Evolutionary conservation across 805 yeast genomes (phyloP).

Genomic region (Teunomyces panamensis): DNA sequence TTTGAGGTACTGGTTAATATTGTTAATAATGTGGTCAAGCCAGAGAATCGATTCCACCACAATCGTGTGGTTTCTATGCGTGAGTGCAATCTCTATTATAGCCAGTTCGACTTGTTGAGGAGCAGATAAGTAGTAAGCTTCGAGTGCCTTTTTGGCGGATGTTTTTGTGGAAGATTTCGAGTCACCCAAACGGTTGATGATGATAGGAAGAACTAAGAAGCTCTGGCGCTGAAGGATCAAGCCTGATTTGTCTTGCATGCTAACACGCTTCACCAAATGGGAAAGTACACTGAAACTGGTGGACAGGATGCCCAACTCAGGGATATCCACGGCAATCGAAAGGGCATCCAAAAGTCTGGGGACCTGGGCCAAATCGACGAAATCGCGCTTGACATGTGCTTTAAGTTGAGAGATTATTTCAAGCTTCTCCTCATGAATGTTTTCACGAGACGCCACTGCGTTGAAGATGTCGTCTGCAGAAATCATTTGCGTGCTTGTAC

Average conservation of each 20-base stretch:
- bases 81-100: constrained; percentile 43
- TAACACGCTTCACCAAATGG: constrained; percentile 55
- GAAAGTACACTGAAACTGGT: constrained; percentile 50
- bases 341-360: constrained; percentile 51
- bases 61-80: constrained; percentile 33
- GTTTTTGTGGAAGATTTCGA: constrained; percentile 31
- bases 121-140: constrained; percentile 54
- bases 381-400: constrained; percentile 53
- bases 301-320: constrained; percentile 36
- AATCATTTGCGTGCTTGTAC: background rate
- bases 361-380: constrained; percentile 49
- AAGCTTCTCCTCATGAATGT: constrained; percentile 13
- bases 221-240: constrained; percentile 39
- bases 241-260: constrained; percentile 51
- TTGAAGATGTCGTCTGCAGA: constrained; percentile 18
- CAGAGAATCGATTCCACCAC: constrained; percentile 45
- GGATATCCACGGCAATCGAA: constrained; percentile 41
- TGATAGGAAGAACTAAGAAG: constrained; percentile 47
- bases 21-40: constrained; percentile 39
- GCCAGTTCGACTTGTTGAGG: constrained; percentile 46
- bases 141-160: constrained; percentile 51
- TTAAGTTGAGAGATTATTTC: constrained; percentile 37
- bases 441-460: constrained; percentile 14
- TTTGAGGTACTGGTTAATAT: constrained; percentile 32
- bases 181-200: constrained; percentile 48